Evolutionary conservation across 129 eudicot genomes (phyloP), one percentile per base, ranked within the genome.

Genomic region (Ambrosia trifida): DNA sequence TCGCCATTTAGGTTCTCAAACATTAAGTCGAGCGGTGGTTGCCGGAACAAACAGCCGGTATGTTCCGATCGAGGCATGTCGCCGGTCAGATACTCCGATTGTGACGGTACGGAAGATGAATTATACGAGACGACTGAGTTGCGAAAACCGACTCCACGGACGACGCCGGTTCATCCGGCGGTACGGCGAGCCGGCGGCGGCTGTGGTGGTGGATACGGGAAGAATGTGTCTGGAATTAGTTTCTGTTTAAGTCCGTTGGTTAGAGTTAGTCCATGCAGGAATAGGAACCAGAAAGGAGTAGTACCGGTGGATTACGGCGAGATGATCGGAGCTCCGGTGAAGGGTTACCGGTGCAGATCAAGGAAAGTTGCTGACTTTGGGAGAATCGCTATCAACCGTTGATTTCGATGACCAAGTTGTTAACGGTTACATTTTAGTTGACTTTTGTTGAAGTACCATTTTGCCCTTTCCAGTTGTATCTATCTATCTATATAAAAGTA

Each of bases 341-440:
- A 77, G 74, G 78, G 81, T 36, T 44, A 66, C 24, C 62, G 78
- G 96, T 68, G 81, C 40, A 71, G 93, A 73, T 89, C 96, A 11
- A 69, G 87, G 36, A 89, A 89, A 80, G 82, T 89, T 43, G 93
- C 88, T 40, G 89, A 87, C 74, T 87, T 87, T 49, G 93, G 89
- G 62, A 84, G 89, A 83, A 79, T 66, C 59, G 72, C 71, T 65
- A 49, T 24, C 4, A 83, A 59, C 80, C 88, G 64, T 76, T 83
- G 84, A 86, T 75, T 54, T 20, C 6, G 47, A 59, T 67, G 82
- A 72, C 78, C 62, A 11, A 35, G 61, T 54, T 4, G 61, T 54
- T 4, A 32, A 31, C 30, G 31, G 58, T 33, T 54, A 75, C 17
- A 11, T 14, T 56, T 72, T 54, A 68, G 52, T 61, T 50, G 13